Evolutionary conservation across 345 rosid species (phyloP), one percentile per base, ranked within the genome.

Genomic region (Isatis tinctoria): DNA sequence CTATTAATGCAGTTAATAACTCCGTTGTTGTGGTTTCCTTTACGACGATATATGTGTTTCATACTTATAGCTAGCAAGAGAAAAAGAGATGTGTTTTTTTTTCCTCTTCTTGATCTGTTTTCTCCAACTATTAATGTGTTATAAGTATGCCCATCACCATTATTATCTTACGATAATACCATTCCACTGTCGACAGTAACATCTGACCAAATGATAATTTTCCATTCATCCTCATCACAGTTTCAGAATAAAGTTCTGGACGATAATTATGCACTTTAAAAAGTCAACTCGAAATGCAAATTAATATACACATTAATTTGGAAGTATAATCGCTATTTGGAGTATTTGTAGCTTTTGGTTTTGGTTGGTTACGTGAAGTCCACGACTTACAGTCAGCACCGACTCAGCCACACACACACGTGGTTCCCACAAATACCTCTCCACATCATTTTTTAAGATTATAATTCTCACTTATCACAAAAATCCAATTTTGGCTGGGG

Each of bases 381-480:
- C 70, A 61, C 70, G 5, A 69, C 45, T 51, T 75, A 73, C 70
- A 68, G 45, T 75, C 57, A 69, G 49, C 70, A 69, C 63, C 48
- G 64, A 26, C 70, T 69, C 79, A 69, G 69, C 69, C 18, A 41
- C 70, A 52, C 70, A 52, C 70, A 14, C 57, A 52, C 79, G 74
- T 75, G 69, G 48, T 52, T 41, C 74, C 74, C 79, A 60, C 79
- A 52, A 75, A 60, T n/a, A 51, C 54, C 59, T 36, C 40, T 48
- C 41, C 40, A 36, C 17, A 57, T 66, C 10, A 28, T 5, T 27
- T 4, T 32, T 58, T 1, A 44, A 17, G 52, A 74, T 32, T 67
- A 37, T 58, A 57, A 36, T 65, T 57, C 27, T 57, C 60, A 47
- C 70, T 54, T 43, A 33, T 54, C 58, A 56, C 48, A 24, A 26